These are phyloP conservation scores for Cercophora scortea DNA, from an alignment of 495 filamentous ascomycete genomes.

Conservation along the genomic window DNA sequence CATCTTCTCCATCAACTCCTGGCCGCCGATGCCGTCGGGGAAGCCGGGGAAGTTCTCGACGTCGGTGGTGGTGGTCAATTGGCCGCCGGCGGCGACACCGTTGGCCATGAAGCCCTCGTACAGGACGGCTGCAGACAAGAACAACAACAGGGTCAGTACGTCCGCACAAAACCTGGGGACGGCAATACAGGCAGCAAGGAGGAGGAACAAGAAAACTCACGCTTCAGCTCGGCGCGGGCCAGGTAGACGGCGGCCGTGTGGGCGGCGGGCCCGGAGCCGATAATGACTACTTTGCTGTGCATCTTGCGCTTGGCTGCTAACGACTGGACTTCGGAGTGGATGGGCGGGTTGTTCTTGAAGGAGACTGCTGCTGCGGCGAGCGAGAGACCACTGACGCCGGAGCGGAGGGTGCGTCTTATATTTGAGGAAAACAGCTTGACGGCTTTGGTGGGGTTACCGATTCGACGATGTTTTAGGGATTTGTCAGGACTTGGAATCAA, in stretches of 20 bases:
- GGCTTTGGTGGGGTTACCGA: slow-evolving; percentile 12
- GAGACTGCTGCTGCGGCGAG: slow-evolving; percentile 53
- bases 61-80: slow-evolving; percentile 96
- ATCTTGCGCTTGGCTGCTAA: slow-evolving; percentile 49
- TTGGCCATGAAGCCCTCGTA: slow-evolving; percentile 98
- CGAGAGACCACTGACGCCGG: slow-evolving; percentile 53
- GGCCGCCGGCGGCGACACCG: slow-evolving; percentile 90
- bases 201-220: slow-evolving; percentile 18
- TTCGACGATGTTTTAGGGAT: background rate
- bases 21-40: slow-evolving; percentile 75
- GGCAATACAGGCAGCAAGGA: too few relatives aligned
- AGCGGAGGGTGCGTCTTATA: slow-evolving; percentile 45
- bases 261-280: slow-evolving; percentile 92
- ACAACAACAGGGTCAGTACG: slow-evolving; percentile 7
- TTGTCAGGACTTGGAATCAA: background rate
- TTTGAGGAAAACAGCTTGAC: slow-evolving; percentile 84
- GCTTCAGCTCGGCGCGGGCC: slow-evolving; percentile 83
- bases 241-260: slow-evolving; percentile 97
- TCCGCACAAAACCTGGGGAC: background rate
- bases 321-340: slow-evolving; percentile 37
- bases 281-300: slow-evolving; percentile 76
- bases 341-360: slow-evolving; percentile 57
- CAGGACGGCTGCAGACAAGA: slow-evolving; percentile 56
- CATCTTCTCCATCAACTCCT: slow-evolving; percentile 91
- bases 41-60: slow-evolving; percentile 98